A percentile compares a stretch with the other conserved stretches of the same genome.
Conservation (phyloP, 1,139 yeast genomes). For the Scheffersomyces lignicola region DNA sequence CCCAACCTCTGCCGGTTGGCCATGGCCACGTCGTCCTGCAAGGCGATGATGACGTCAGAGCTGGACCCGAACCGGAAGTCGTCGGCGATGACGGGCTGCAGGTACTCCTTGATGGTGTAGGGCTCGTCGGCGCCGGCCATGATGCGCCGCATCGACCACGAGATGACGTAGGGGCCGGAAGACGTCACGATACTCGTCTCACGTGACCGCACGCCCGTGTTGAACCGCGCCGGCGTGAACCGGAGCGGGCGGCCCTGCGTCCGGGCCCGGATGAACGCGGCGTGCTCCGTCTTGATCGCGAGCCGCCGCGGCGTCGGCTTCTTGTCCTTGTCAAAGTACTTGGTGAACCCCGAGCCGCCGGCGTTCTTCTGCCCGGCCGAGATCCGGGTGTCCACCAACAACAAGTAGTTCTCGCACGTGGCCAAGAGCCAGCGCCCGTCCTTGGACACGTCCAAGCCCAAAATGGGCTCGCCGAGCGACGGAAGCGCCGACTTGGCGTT, state of each 20-base stretch:
- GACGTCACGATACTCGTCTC: conserved; percentile 77
- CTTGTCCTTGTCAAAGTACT: conserved; percentile 61
- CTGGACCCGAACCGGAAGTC: conserved; percentile 76
- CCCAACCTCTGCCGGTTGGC: conserved; percentile 58
- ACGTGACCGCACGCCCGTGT: conserved; percentile 59
- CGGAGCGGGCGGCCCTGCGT: conserved; percentile 48
- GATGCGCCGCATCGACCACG: conserved; percentile 73
- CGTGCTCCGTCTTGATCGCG: conserved; percentile 70
- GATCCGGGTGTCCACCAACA: conserved; percentile 66
- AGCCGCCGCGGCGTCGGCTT: conserved; percentile 73
- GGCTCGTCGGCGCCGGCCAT: conserved; percentile 51
- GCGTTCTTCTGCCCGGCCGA: conserved; percentile 58
- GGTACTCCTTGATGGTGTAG: conserved; percentile 64
- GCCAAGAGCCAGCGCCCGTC: conserved; percentile 85
- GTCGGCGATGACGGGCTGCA: conserved; percentile 67
- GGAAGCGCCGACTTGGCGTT: conserved; percentile 79
- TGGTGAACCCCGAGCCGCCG: conserved; percentile 64
- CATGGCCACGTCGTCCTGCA: conserved; percentile 71
- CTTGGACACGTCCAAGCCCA: conserved; percentile 67
- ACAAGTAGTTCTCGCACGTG: conserved; percentile 69
- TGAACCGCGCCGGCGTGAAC: conserved; percentile 77
- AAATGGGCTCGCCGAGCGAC: conserved; percentile 73
- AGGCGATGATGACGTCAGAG: conserved; percentile 67
- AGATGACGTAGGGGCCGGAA: conserved; percentile 75
- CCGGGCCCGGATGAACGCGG: conserved; percentile 57